phyloP scores from a whole-genome alignment of 495 filamentous ascomycete genomes.

The Penicillium dipodomyicola region DNA sequence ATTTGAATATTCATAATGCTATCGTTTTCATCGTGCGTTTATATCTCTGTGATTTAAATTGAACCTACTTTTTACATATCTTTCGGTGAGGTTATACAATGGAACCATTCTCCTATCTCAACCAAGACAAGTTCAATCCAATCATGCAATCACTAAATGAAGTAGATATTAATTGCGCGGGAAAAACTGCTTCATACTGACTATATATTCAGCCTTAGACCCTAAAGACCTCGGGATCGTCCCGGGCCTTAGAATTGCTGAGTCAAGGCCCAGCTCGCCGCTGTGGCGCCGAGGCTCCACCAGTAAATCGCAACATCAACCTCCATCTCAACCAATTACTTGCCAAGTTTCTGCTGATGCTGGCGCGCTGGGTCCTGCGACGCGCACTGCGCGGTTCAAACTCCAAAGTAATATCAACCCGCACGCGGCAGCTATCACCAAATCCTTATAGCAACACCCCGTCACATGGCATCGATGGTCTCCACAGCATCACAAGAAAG shows the following conservation, averaged over 20 bases:
- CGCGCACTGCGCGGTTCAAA: neutral
- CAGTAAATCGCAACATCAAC: neutral
- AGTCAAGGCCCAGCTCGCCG: constrained; percentile 4
- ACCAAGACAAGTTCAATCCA: neutral
- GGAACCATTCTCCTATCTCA: neutral
- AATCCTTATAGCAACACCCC: neutral
- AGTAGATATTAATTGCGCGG: neutral
- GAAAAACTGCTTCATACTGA: neutral
- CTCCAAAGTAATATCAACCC: neutral
- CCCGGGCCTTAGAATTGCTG: neutral
- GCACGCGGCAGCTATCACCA: neutral
- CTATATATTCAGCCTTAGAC: neutral
- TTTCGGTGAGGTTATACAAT: neutral
- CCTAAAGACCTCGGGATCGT: neutral
- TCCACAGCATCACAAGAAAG: neutral
- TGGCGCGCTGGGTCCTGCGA: neutral
- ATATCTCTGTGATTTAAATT: constrained; percentile 1
- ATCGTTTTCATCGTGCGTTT: constrained; percentile 11
- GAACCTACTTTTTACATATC: constrained; percentile 1
- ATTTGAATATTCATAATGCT: constrained; percentile 22
- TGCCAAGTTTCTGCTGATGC: neutral
- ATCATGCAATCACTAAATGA: too few relatives aligned
- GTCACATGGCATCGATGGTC: constrained; percentile 1
- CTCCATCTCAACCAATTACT: neutral
- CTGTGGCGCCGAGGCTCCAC: neutral